These are phyloP conservation scores for Daedalea quercina DNA, from an alignment of 768 basidiomycete species.

Conservation along the genomic window DNA sequence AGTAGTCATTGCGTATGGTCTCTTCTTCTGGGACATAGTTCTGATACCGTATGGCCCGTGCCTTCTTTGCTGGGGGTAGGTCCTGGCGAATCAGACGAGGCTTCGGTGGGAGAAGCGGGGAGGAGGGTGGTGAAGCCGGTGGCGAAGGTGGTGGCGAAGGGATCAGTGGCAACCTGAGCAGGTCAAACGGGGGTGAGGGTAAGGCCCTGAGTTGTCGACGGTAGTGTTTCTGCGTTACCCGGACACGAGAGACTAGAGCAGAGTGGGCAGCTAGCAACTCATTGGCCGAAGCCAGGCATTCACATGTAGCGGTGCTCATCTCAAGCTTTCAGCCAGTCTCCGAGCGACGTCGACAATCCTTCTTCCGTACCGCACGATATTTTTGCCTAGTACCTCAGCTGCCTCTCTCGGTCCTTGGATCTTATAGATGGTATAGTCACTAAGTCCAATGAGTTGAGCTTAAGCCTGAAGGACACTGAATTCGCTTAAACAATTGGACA, in stretches of 20 bases:
- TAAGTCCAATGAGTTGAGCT: too few relatives aligned
- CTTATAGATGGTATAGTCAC: too few relatives aligned
- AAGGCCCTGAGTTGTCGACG: conserved; percentile 51
- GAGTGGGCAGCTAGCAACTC: conserved; percentile 56
- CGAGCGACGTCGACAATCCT: too few relatives aligned
- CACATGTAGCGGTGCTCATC: conserved; percentile 9
- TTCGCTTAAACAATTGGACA: too few relatives aligned
- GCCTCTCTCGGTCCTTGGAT: too few relatives aligned
- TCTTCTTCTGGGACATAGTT: conserved; percentile 94
- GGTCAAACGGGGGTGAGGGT: conserved; percentile 46
- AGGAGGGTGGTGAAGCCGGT: conserved; percentile 41
- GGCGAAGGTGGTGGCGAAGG: conserved; percentile 50
- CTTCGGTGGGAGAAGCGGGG: conserved; percentile 30
- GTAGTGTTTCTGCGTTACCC: conserved; percentile 48
- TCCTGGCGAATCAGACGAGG: conserved; percentile 39
- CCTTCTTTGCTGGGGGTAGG: conserved; percentile 65
- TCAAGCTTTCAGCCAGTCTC: background rate
- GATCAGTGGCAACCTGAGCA: conserved; percentile 52
- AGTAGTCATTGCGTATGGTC: conserved; percentile 94
- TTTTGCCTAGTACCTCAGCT: too few relatives aligned
- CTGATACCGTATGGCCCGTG: conserved; percentile 57
- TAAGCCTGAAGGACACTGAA: too few relatives aligned
- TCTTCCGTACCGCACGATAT: too few relatives aligned
- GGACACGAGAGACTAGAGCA: conserved; percentile 49
- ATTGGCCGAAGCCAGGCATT: conserved; percentile 57